Conservation (phyloP, 352 stramenopile genomes). For the Phytophthora fragariae region DNA sequence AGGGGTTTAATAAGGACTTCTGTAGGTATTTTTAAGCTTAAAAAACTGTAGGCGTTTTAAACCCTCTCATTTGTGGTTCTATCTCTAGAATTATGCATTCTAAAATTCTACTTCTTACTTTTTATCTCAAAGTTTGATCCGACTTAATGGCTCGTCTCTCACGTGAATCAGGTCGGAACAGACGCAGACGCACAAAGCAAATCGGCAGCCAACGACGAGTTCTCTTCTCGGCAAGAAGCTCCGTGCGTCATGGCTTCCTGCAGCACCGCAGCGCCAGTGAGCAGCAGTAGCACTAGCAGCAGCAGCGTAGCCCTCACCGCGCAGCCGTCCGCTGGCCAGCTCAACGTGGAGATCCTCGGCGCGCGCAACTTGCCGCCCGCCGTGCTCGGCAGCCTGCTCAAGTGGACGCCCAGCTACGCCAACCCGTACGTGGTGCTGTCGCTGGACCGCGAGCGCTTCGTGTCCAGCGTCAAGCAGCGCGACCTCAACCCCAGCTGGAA, state of each 20-base stretch:
- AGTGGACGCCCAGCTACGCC: constrained; percentile 73
- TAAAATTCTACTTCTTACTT: no score
- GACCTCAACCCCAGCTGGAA: constrained; percentile 77
- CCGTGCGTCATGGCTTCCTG: constrained; percentile 46
- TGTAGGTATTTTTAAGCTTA: no score
- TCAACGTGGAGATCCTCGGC: constrained; percentile 67
- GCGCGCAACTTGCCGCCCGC: constrained; percentile 67
- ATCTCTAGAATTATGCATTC: no score
- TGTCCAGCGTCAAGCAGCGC: constrained; percentile 55
- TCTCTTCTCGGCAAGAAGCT: constrained; percentile 20
- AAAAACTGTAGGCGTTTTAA: no score
- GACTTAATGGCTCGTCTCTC: no score
- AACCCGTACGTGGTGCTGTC: constrained; percentile 74
- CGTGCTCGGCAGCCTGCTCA: constrained; percentile 71
- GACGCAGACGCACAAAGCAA: constrained; percentile 21
- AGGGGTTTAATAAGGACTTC: no score
- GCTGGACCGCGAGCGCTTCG: constrained; percentile 61
- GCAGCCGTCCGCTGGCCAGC: constrained; percentile 41
- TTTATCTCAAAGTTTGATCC: no score
- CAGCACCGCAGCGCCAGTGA: constrained; percentile 13
- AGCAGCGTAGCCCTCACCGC: constrained; percentile 5
- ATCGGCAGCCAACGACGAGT: not conserved
- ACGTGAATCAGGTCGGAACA: constrained; percentile 29
- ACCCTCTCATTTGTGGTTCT: no score
- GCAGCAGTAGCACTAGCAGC: constrained; percentile 6